Percentiles rank a stretch among this genome's conserved stretches.
Evolutionary conservation across 352 stramenopile genomes (phyloP).

Genomic region (Pythium phragmitis): DNA sequence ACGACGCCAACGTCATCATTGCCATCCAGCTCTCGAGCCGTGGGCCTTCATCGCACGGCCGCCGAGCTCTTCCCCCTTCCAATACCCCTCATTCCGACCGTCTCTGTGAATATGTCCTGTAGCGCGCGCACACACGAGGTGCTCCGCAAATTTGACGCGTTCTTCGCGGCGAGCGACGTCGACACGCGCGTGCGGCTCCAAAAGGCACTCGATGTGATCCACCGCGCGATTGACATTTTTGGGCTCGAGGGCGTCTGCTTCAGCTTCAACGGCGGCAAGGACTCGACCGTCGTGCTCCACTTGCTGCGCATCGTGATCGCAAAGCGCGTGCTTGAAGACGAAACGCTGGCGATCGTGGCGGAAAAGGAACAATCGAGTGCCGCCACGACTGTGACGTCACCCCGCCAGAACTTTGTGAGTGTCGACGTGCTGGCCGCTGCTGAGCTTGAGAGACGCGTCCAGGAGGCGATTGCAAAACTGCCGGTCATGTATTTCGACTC

Average conservation of each 20-base stretch:
- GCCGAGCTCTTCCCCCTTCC: not conserved
- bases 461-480: conserved; percentile 45
- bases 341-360: conserved; percentile 20
- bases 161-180: conserved; percentile 48
- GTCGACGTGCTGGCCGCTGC: conserved; percentile 45
- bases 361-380: not conserved
- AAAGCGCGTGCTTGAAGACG: conserved; percentile 62
- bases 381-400: conserved; percentile 54
- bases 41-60: conserved; percentile 4
- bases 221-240: conserved; percentile 82
- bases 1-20: conserved; percentile 17
- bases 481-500: conserved; percentile 97
- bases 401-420: conserved; percentile 55
- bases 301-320: conserved; percentile 81
- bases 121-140: conserved; percentile 17
- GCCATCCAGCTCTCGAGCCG: conserved; percentile 12
- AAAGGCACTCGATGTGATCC: conserved; percentile 70
- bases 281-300: conserved; percentile 91
- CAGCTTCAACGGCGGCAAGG: conserved; percentile 93
- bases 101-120: not conserved
- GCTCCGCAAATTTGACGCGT: conserved; percentile 61
- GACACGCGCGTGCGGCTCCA: conserved; percentile 50
- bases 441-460: conserved; percentile 52
- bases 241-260: conserved; percentile 76
- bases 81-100: not conserved